phyloP scores from a whole-genome alignment of 2,329 filamentous ascomycete genomes.

The Sarocladium brachiariae region DNA sequence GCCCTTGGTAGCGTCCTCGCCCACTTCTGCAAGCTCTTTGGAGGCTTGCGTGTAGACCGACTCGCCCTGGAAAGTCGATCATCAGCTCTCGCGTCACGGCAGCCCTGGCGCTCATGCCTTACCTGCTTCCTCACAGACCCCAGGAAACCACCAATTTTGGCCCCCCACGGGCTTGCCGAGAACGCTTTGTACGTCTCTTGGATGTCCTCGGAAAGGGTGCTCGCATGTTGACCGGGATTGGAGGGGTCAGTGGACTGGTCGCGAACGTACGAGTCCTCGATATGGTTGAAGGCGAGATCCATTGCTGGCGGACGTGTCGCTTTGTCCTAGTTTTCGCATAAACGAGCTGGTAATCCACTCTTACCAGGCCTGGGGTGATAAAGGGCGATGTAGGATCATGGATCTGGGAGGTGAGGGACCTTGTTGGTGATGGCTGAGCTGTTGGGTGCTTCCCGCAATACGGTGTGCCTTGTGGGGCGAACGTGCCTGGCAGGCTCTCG shows the following conservation, averaged over 20 bases:
- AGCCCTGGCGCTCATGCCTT: constrained; percentile 18
- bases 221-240: constrained; percentile 33
- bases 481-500: too few relatives aligned
- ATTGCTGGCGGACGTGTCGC: constrained; percentile 41
- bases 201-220: constrained; percentile 75
- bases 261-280: constrained; percentile 69
- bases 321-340: too few relatives aligned
- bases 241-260: constrained; percentile 32
- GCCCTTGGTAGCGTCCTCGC: constrained; percentile 75
- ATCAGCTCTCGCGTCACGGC: constrained; percentile 5
- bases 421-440: too few relatives aligned
- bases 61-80: constrained; percentile 53
- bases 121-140: constrained; percentile 92
- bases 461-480: too few relatives aligned
- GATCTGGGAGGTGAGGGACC: too few relatives aligned
- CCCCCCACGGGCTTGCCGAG: constrained; percentile 85
- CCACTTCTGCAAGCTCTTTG: constrained; percentile 69
- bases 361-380: too few relatives aligned
- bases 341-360: too few relatives aligned
- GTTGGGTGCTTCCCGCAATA: too few relatives aligned
- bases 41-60: constrained; percentile 70
- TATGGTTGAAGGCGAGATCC: constrained; percentile 97
- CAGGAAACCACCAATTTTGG: constrained; percentile 79
- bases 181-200: constrained; percentile 95
- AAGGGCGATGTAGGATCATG: too few relatives aligned